A percentile compares a stretch with the other conserved stretches of the same genome.
Evolutionary conservation across 2,329 filamentous ascomycete genomes (phyloP).

Genomic region (Fusarium tjaetaba): DNA sequence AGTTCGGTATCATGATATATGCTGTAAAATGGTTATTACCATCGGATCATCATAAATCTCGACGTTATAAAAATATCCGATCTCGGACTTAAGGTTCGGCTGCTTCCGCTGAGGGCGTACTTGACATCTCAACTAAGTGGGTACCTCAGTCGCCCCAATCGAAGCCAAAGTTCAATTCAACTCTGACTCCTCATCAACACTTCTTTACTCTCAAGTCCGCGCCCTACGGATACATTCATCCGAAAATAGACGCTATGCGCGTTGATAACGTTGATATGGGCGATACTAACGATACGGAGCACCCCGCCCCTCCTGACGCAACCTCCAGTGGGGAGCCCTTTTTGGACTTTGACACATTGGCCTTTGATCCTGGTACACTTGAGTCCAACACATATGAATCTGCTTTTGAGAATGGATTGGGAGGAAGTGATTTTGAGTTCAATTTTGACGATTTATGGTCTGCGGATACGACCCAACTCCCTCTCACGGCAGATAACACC

Average conservation of each 20-base stretch:
- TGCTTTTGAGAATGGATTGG: not conserved
- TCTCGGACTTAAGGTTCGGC: not conserved
- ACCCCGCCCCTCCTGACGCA: not conserved
- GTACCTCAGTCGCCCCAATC: not conserved
- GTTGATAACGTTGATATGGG: not conserved
- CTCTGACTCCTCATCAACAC: not conserved
- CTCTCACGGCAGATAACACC: not conserved
- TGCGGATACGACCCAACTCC: not conserved
- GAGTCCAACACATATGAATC: not conserved
- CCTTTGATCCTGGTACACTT: not conserved
- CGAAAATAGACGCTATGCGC: not conserved
- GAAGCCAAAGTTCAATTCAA: not conserved
- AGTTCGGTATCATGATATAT: not conserved
- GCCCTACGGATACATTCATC: conserved; percentile 4
- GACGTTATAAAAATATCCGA: not conserved
- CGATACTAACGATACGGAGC: not conserved
- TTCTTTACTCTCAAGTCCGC: not conserved
- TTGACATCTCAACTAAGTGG: not conserved
- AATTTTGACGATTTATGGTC: not conserved
- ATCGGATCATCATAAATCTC: not conserved
- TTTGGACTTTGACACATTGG: not conserved
- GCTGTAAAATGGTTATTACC: too few relatives aligned
- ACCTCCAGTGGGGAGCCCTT: not conserved
- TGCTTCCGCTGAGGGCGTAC: not conserved
- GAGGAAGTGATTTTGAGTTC: not conserved